phyloP scores from a whole-genome alignment of 108 stramenopile species.

The Cyclotella sp. region DNA sequence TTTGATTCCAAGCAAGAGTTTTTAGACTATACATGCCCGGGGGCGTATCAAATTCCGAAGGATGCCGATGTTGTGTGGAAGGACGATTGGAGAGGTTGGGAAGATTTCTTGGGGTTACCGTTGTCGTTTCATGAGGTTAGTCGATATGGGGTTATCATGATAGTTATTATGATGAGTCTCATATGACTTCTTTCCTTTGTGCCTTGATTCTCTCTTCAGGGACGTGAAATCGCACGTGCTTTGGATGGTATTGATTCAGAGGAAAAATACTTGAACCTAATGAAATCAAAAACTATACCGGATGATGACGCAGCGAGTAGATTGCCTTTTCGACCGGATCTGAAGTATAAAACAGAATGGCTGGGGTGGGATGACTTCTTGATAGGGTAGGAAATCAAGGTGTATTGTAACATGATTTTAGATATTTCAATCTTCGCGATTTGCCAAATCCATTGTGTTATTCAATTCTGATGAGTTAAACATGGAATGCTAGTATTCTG shows the following conservation, averaged over 20 bases:
- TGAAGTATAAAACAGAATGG: slow-evolving; percentile 70
- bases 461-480: no score
- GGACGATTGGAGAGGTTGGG: slow-evolving; percentile 75
- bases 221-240: slow-evolving; percentile 50
- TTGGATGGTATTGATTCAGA: slow-evolving; percentile 42
- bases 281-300: slow-evolving; percentile 42
- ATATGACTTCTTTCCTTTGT: not conserved
- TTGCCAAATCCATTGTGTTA: not conserved
- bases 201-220: slow-evolving; percentile 13
- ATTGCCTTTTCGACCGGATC: slow-evolving; percentile 69
- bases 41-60: slow-evolving; percentile 79
- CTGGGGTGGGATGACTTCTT: slow-evolving; percentile 75
- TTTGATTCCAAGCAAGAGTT: slow-evolving; percentile 69
- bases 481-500: no score
- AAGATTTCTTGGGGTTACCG: slow-evolving; percentile 71
- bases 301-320: slow-evolving; percentile 63
- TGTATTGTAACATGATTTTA: not conserved
- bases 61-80: slow-evolving; percentile 72
- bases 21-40: slow-evolving; percentile 69
- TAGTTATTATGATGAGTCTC: not conserved
- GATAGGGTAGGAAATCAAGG: slow-evolving; percentile 1
- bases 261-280: slow-evolving; percentile 59
- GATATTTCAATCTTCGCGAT: not conserved
- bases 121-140: slow-evolving; percentile 28
- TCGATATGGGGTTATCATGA: not conserved